Conservation (phyloP, 495 filamentous ascomycete genomes). For the Neurospora africana region DNA sequence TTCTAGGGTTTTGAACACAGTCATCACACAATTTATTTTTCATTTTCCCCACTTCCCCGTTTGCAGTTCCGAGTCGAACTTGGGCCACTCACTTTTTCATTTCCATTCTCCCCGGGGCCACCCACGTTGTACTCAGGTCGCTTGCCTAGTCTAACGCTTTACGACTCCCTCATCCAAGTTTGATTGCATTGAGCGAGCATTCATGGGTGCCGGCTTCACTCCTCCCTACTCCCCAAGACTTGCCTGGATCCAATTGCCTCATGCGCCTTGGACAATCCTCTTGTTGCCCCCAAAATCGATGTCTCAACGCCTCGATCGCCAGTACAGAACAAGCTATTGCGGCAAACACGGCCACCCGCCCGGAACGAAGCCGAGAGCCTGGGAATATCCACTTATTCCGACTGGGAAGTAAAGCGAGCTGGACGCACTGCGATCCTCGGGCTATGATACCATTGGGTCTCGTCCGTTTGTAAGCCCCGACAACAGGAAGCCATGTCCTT, state of each 20-base stretch:
- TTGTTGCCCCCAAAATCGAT: not conserved
- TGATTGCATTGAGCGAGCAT: not conserved
- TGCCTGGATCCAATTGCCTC: not conserved
- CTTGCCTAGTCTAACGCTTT: not conserved
- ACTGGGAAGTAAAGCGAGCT: not conserved
- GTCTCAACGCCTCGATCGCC: not conserved
- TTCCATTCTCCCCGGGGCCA: not conserved
- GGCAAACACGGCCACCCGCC: not conserved
- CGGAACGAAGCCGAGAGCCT: not conserved
- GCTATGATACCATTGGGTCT: slow-evolving; percentile 6
- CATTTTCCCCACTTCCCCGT: not conserved
- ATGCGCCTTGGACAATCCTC: not conserved
- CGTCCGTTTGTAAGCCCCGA: slow-evolving; percentile 14
- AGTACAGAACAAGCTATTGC: not conserved
- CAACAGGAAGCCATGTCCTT: slow-evolving; percentile 14
- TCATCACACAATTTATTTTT: not conserved
- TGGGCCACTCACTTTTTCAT: not conserved
- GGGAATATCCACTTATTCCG: not conserved
- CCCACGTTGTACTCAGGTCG: not conserved
- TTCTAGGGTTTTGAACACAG: not conserved
- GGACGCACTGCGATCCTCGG: not conserved
- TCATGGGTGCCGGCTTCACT: not conserved
- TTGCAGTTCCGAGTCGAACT: not conserved
- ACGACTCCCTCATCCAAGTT: not conserved
- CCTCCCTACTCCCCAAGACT: not conserved